Evolutionary conservation across 2,329 filamentous ascomycete genomes (phyloP).

Genomic region (Lecanoromycetidae sp.): DNA sequence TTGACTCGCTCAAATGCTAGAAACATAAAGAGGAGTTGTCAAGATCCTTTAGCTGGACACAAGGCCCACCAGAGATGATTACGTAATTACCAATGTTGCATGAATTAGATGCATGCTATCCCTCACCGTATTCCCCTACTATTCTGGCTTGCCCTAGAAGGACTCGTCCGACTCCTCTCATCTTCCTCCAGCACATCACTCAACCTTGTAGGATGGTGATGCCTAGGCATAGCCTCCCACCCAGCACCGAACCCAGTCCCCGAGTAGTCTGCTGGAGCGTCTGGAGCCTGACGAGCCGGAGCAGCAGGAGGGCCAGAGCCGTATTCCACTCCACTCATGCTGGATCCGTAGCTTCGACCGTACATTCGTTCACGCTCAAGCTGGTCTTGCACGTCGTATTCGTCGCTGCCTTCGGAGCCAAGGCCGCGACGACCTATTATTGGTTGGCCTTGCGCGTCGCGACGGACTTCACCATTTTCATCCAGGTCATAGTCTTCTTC

Average conservation of each 20-base stretch:
- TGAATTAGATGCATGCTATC: background rate
- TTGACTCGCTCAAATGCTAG: constrained; percentile 1
- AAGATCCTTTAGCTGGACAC: background rate
- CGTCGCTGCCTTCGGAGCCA: constrained; percentile 38
- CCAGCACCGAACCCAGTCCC: constrained; percentile 54
- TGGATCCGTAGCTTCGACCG: constrained; percentile 33
- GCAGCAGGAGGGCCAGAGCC: constrained; percentile 20
- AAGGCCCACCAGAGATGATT: background rate
- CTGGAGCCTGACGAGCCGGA: constrained; percentile 6
- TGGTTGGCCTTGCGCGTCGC: constrained; percentile 49
- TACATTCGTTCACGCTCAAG: constrained; percentile 38
- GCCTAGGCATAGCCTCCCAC: constrained; percentile 65
- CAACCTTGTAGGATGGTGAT: constrained; percentile 77
- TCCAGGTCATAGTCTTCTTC: constrained; percentile 62
- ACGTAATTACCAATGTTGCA: background rate
- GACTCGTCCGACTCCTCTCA: constrained; percentile 50
- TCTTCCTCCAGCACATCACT: constrained; percentile 83
- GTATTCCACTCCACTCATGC: constrained; percentile 19
- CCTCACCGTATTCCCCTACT: constrained; percentile 32
- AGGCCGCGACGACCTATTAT: constrained; percentile 42
- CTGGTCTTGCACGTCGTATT: constrained; percentile 43
- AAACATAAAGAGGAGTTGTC: background rate
- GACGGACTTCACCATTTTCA: constrained; percentile 47
- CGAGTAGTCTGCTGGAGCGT: constrained; percentile 45
- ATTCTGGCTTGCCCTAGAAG: constrained; percentile 56